A percentile compares a stretch with the other conserved stretches of the same genome.
Conservation (phyloP, 129 eudicot species). For the Apium graveolens region DNA sequence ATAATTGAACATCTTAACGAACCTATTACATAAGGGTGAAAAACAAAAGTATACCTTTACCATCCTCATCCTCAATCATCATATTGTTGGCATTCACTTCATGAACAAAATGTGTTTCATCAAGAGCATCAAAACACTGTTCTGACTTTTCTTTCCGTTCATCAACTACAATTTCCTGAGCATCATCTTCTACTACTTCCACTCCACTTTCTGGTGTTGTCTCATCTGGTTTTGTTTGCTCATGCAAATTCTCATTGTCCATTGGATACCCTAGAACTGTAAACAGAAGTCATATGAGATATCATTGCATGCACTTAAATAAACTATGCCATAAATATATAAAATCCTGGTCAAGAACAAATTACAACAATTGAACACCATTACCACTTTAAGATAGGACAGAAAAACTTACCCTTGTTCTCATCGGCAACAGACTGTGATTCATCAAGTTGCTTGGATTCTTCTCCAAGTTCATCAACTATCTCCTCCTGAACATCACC, state of each 20-base stretch:
- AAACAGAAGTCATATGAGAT: not conserved
- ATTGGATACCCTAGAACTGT: not conserved
- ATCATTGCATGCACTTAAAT: not conserved
- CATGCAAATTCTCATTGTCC: not conserved
- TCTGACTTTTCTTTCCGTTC: not conserved
- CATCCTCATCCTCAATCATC: not conserved
- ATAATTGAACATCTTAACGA: not conserved
- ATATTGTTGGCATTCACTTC: not conserved
- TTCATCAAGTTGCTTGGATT: not conserved
- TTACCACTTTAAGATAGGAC: not conserved
- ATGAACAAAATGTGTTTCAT: slow-evolving; percentile 8
- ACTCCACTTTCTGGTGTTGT: not conserved
- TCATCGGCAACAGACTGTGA: not conserved
- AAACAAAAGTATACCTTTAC: not conserved
- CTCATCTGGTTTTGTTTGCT: not conserved
- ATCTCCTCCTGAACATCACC: not conserved
- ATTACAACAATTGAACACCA: not conserved
- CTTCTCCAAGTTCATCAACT: not conserved
- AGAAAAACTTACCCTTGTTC: not conserved
- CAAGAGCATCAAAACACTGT: not conserved
- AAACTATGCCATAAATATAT: not conserved
- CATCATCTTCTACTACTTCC: not conserved
- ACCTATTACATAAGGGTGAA: not conserved
- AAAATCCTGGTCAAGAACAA: not conserved
- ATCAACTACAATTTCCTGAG: not conserved